Base-by-base conservation (phyloP, 352 stramenopile genomes). In the Albugo laibachii region DNA sequence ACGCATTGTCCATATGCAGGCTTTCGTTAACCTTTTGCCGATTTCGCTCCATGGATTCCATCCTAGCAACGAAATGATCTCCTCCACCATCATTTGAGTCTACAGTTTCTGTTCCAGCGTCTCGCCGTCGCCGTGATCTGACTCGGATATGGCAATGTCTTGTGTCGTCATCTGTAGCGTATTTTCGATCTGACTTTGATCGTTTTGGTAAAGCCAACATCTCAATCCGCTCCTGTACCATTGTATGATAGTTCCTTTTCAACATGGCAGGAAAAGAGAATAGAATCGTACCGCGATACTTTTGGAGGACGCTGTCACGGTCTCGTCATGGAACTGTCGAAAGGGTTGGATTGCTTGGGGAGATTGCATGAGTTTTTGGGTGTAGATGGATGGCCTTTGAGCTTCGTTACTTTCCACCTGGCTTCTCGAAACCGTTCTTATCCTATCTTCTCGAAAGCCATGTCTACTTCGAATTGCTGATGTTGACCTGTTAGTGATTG, bases 11-110 rank as follows among this genome's bases (percentile, higher is more conserved):
- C 38, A 10, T 24, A 8, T n/a, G 38, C 3, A 24, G 3, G 38
- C 38, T 24, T 43, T 8, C 3, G 13, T 55, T 41, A 39, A 83
- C 74, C 66, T 85, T 84, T 51, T 76, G 72, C 11, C 69, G 66
- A 53, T 83, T 87, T 38, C 61, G 67, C 57, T 89, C 77, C 11
- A 70, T 65, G 14, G 72, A 72, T 45, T 89, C 74, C 74, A 86
- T 89, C 0, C 77, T 59, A 40, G 69, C 63, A 35, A 89, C 66
- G 43, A 87, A 87, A 16, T 66, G 63, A 11, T 52, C 53, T 14
- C 63, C 61, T 10, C 71, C 61, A 14, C 69, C 58, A 10, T 72
- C 55, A 19, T 61, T 59, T 8, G 41, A 41, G 5, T 65, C 40
- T 36, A 58, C 13, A 18, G 19, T 56, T 50, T 64, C 35, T 55